Evolutionary conservation across 371 early-diverging fungal genomes (phyloP).

Genomic region (Mucor racemosus): DNA sequence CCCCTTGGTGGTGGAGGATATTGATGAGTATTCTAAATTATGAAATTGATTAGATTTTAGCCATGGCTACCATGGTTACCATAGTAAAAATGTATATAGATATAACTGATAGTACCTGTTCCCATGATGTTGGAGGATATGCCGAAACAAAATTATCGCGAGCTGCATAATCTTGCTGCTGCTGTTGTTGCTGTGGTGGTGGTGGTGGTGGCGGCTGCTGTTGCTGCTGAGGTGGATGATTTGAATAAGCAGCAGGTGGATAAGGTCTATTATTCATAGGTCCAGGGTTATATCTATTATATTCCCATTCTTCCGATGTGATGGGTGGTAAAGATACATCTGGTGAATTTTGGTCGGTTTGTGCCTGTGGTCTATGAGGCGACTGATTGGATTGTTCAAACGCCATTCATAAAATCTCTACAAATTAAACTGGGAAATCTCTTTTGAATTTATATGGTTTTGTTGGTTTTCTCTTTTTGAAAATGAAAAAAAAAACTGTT

Average conservation of each 20-base stretch:
- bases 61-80: neutral
- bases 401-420: conserved; percentile 33
- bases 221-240: neutral
- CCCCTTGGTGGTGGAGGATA: conserved; percentile 8
- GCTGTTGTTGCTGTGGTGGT: neutral
- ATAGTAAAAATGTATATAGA: neutral
- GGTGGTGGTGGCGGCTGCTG: too few relatives aligned
- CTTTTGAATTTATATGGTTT: neutral
- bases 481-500: neutral
- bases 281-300: conserved; percentile 23
- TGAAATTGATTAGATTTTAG: neutral
- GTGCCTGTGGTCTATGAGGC: conserved; percentile 33
- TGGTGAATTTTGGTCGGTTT: conserved; percentile 18
- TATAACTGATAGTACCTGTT: conserved; percentile 6
- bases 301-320: conserved; percentile 26
- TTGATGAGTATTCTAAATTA: neutral
- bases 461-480: neutral
- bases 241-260: conserved; percentile 8
- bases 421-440: neutral
- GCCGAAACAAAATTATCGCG: conserved; percentile 8
- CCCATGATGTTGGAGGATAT: conserved; percentile 13
- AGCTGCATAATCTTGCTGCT: neutral
- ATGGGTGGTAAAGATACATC: conserved; percentile 12
- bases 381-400: conserved; percentile 42
- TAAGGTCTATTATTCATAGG: conserved; percentile 11